Evolutionary conservation across 495 filamentous ascomycete species (phyloP).

Genomic region (Bathelium albidoporum): DNA sequence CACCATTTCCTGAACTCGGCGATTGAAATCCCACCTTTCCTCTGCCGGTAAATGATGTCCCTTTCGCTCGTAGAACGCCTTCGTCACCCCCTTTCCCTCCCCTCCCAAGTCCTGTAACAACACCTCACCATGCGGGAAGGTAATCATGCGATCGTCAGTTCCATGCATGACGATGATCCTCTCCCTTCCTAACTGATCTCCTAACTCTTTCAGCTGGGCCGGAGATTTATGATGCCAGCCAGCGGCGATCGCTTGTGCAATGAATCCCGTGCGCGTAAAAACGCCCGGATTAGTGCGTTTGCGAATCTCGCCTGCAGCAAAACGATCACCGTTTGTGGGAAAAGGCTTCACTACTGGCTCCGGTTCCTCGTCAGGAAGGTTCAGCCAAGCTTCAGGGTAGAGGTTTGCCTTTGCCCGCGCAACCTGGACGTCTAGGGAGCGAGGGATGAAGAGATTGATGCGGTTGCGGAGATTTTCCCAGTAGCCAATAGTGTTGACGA

Average conservation of each 20-base stretch:
- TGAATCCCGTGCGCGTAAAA: conserved; percentile 56
- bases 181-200: conserved; percentile 54
- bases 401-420: conserved; percentile 44
- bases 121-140: conserved; percentile 42
- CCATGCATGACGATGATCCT: conserved; percentile 69
- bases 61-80: conserved; percentile 49
- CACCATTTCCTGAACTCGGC: conserved; percentile 44
- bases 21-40: conserved; percentile 48
- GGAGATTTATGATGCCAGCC: conserved; percentile 66
- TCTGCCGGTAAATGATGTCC: conserved; percentile 63
- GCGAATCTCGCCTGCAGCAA: conserved; percentile 61
- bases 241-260: conserved; percentile 68
- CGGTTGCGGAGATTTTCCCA: conserved; percentile 59
- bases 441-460: conserved; percentile 55
- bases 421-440: conserved; percentile 49
- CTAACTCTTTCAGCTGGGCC: conserved; percentile 52
- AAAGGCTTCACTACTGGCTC: conserved; percentile 41
- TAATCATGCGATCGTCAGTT: conserved; percentile 63
- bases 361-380: conserved; percentile 45
- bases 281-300: conserved; percentile 47
- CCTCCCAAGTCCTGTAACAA: conserved; percentile 34
- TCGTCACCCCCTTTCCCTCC: conserved; percentile 37
- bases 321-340: conserved; percentile 65
- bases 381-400: conserved; percentile 53
- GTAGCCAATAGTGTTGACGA: conserved; percentile 53